These are phyloP conservation scores for Vaccinium macrocarpon DNA, from an alignment of 148 eudicot species.

Conservation along the genomic window DNA sequence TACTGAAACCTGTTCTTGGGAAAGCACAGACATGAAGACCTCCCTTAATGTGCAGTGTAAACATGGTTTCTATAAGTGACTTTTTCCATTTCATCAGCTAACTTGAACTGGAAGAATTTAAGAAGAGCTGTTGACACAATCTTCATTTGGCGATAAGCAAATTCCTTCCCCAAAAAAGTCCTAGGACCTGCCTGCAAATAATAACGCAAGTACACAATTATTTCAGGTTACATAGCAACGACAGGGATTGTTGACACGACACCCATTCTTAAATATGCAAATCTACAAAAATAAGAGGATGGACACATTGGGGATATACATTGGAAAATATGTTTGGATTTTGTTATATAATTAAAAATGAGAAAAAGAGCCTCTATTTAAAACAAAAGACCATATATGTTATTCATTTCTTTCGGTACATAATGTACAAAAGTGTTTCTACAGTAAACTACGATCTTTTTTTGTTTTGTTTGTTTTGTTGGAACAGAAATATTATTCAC, in stretches of 20 bases:
- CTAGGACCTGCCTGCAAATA: constrained; percentile 66
- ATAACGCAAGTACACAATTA: neutral
- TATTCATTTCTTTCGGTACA: too few relatives aligned
- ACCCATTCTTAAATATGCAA: too few relatives aligned
- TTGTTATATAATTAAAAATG: too few relatives aligned
- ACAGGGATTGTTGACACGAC: too few relatives aligned
- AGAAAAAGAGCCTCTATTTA: too few relatives aligned
- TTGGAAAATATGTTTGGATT: too few relatives aligned
- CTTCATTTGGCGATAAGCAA: constrained; percentile 93
- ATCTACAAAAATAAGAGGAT: too few relatives aligned
- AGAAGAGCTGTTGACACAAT: constrained; percentile 54
- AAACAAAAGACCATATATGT: too few relatives aligned
- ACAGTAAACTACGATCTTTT: too few relatives aligned
- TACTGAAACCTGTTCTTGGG: constrained; percentile 31
- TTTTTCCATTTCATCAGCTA: constrained; percentile 38
- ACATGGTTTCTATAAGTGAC: constrained; percentile 67
- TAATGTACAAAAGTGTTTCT: too few relatives aligned
- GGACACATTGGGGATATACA: too few relatives aligned
- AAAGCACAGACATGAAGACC: constrained; percentile 60
- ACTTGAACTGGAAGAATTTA: constrained; percentile 46
- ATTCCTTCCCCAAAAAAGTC: constrained; percentile 69
- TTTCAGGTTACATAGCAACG: constrained; percentile 25
- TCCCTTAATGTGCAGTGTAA: constrained; percentile 70
- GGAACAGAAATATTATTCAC: constrained; percentile 31
- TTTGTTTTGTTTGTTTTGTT: too few relatives aligned